phyloP scores from a whole-genome alignment of 2,329 filamentous ascomycete genomes.

The Sporothrix dimorphospora region DNA sequence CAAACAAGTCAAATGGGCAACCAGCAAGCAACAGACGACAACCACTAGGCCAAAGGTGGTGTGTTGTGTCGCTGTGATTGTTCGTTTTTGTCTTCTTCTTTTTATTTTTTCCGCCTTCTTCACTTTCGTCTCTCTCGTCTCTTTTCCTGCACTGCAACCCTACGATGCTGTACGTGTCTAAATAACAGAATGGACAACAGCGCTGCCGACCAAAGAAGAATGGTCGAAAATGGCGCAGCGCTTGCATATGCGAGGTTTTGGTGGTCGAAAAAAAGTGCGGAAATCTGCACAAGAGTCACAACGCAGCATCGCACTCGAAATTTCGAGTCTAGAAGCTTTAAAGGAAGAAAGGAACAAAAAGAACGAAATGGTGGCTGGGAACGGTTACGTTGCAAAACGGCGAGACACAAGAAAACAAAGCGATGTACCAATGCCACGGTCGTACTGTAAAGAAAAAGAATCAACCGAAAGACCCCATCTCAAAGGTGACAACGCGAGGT shows the following conservation, averaged over 20 bases:
- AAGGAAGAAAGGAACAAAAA: neutral
- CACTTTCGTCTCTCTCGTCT: neutral
- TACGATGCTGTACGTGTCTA: neutral
- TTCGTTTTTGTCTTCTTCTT: neutral
- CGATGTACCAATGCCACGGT: neutral
- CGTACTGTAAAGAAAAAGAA: neutral
- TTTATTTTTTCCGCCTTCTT: too few relatives aligned
- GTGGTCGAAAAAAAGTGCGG: neutral
- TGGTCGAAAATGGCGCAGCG: constrained; percentile 6
- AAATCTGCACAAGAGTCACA: neutral
- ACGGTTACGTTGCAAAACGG: neutral
- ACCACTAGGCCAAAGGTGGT: neutral
- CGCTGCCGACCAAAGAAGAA: neutral
- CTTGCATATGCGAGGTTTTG: neutral
- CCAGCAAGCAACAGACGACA: neutral
- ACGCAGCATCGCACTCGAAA: neutral
- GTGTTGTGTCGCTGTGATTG: neutral
- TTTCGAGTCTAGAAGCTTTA: neutral
- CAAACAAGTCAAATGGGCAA: neutral
- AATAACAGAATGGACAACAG: neutral
- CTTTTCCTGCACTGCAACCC: constrained; percentile 3
- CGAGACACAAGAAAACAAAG: neutral
- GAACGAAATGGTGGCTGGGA: neutral
- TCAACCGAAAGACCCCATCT: neutral
- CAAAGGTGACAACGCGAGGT: neutral